Base-by-base conservation (phyloP, 2,329 filamentous ascomycete genomes). In the Nothopassalora personata region DNA sequence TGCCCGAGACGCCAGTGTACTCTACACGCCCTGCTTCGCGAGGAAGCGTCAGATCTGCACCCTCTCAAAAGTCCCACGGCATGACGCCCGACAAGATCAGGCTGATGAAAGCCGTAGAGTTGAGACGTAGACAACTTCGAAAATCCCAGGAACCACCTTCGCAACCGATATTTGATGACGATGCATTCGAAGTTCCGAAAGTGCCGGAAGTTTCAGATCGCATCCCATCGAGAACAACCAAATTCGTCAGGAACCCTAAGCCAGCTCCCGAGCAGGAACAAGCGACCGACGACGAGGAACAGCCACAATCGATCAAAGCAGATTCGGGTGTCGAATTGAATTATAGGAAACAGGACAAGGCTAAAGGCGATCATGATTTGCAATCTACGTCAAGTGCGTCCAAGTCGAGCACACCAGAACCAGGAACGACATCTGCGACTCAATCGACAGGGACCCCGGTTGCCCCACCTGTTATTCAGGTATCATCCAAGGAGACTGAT, bases 21-120 rank as follows among this genome's bases (percentile, higher is more conserved):
- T 64, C 61, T 23, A 64, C 71, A n/a, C 66, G 72, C 39, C 73
- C 73, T 5, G 59, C 68, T 30, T 73, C 71, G 13, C 66, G 71
- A 28, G 71, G 71, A 49, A 73, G 72, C 58, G 64, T 71, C 36
- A 74, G 78, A 57, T 77, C 79, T 13, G 70, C 81, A 66, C 74
- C 79, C 47, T 71, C 77, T 27, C 68, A 71, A 58, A 72, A 68
- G 56, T 68, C 68, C 1, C 60, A 64, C 4, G 70, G 72, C 53
- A 88, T 95, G 68, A 91, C 90, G 1, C 90, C 90, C 0, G 94
- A 99, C 73, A 97, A 95, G 77, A 86, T 90, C 61, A 83, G 94
- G 56, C 79, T 99, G 63, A 92, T 96, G 90, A 97, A 95, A 77
- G 94, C 94, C 7, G 82, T 97, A 76, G 89, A 97, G 74, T 75